These are phyloP conservation scores for Boechera stricta DNA, from an alignment of 345 rosid genomes.

Conservation along the genomic window DNA sequence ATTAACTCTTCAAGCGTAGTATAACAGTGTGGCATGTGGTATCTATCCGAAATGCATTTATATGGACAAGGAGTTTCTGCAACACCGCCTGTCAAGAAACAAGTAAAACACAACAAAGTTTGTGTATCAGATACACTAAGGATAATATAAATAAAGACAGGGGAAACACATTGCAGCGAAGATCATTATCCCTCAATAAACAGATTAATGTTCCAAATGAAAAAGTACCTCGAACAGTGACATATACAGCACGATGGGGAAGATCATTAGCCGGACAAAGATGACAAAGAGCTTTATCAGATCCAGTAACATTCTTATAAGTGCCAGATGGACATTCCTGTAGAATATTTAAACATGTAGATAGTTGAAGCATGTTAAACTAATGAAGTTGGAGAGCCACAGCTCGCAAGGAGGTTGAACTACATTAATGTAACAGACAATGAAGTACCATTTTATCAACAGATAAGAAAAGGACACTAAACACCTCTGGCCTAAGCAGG, in stretches of 20 bases:
- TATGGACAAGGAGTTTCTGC: slow-evolving; percentile 88
- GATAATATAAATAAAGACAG: slow-evolving; percentile 17
- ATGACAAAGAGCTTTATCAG: slow-evolving; percentile 68
- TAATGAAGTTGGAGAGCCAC: background rate
- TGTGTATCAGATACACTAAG: slow-evolving; percentile 11
- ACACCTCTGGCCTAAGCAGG: background rate
- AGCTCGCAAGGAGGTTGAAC: background rate
- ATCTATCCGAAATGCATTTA: slow-evolving; percentile 81
- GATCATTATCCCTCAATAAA: background rate
- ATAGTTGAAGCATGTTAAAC: slow-evolving; percentile 21
- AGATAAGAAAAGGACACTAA: background rate
- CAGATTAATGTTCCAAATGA: background rate
- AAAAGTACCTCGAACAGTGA: slow-evolving; percentile 63
- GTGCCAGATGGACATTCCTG: slow-evolving; percentile 98
- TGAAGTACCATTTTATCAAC: background rate
- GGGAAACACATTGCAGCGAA: background rate
- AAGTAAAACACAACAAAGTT: slow-evolving; percentile 9
- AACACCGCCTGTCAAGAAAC: slow-evolving; percentile 70
- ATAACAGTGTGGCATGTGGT: slow-evolving; percentile 90
- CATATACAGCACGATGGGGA: slow-evolving; percentile 74
- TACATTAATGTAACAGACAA: background rate
- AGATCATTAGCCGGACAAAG: slow-evolving; percentile 68
- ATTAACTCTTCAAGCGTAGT: slow-evolving; percentile 89
- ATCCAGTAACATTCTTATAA: slow-evolving; percentile 82
- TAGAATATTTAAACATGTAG: slow-evolving; percentile 27